These are phyloP conservation scores for Forsythia suspensa DNA, from an alignment of 257 asterid genomes.

Conservation along the genomic window DNA sequence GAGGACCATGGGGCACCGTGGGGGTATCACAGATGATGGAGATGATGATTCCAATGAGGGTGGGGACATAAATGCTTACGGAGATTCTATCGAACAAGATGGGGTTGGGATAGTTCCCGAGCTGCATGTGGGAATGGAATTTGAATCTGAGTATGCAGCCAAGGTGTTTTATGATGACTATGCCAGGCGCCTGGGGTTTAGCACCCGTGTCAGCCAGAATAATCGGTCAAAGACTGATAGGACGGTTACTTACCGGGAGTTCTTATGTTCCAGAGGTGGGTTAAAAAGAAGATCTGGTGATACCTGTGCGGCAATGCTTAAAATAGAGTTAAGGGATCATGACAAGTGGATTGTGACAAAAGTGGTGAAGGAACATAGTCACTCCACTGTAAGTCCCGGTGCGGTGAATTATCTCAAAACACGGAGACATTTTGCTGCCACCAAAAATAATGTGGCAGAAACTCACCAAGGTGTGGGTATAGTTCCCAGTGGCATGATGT, in stretches of 20 bases:
- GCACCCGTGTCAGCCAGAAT: constrained; percentile 33
- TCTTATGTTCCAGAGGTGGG: constrained; percentile 54
- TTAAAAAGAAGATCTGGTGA: constrained; percentile 51
- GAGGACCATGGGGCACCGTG: constrained; percentile 47
- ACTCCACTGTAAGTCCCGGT: constrained; percentile 38
- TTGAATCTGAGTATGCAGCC: constrained; percentile 63
- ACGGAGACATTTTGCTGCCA: constrained; percentile 55
- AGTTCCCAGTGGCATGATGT: constrained; percentile 80
- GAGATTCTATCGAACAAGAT: constrained; percentile 37
- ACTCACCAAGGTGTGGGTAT: constrained; percentile 39
- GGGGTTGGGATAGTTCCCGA: constrained; percentile 37
- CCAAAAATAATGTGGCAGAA: constrained; percentile 44
- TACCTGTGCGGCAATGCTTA: constrained; percentile 73
- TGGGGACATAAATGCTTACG: constrained; percentile 40
- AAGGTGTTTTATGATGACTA: constrained; percentile 63
- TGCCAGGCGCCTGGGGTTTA: constrained; percentile 64
- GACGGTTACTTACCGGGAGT: constrained; percentile 36
- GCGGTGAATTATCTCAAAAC: constrained; percentile 59
- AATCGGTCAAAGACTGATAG: constrained; percentile 43
- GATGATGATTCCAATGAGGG: constrained; percentile 49
- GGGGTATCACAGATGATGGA: constrained; percentile 47
- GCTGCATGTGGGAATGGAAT: constrained; percentile 77
- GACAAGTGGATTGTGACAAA: constrained; percentile 71
- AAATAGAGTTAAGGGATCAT: constrained; percentile 50
- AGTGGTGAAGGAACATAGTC: constrained; percentile 69